Conservation (phyloP, 805 yeast genomes). For the Metschnikowia henanensis region DNA sequence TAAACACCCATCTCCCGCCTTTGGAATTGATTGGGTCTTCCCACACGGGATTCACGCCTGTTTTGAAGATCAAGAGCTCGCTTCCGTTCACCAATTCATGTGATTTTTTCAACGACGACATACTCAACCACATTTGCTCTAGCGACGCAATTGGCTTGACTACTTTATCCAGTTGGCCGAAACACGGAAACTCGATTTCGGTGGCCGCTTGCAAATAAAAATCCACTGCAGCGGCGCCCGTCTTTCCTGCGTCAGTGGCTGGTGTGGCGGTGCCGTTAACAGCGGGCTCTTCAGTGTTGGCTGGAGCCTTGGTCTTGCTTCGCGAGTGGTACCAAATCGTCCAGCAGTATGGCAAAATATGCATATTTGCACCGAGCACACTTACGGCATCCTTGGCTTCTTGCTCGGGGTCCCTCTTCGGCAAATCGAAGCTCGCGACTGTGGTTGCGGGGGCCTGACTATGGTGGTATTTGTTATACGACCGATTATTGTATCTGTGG, state of each 20-base stretch:
- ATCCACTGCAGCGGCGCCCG: constrained; percentile 35
- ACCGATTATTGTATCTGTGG: constrained; percentile 9
- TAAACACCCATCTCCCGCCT: constrained; percentile 65
- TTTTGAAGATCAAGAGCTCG: constrained; percentile 57
- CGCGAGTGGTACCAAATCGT: constrained; percentile 49
- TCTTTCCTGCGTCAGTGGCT: constrained; percentile 13
- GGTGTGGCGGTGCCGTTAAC: constrained; percentile 16
- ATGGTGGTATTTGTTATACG: constrained; percentile 7
- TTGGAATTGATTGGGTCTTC: constrained; percentile 59
- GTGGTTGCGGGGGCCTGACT: constrained; percentile 1
- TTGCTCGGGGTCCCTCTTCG: constrained; percentile 36
- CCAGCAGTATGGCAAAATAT: constrained; percentile 49
- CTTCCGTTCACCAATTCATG: constrained; percentile 44
- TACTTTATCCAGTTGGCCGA: constrained; percentile 17
- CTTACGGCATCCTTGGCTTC: constrained; percentile 32
- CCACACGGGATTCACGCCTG: constrained; percentile 65
- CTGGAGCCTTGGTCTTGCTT: constrained; percentile 20
- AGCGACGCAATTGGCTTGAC: constrained; percentile 42
- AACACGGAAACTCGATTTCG: constrained; percentile 40
- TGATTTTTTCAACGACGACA: constrained; percentile 39
- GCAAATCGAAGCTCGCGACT: constrained; percentile 25
- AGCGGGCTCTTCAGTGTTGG: constrained; percentile 15
- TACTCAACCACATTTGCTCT: constrained; percentile 53
- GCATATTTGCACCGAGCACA: constrained; percentile 25
- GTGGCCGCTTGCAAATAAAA: constrained; percentile 47